phyloP scores from a whole-genome alignment of 2,329 filamentous ascomycete species.

The Alternaria infectoria region DNA sequence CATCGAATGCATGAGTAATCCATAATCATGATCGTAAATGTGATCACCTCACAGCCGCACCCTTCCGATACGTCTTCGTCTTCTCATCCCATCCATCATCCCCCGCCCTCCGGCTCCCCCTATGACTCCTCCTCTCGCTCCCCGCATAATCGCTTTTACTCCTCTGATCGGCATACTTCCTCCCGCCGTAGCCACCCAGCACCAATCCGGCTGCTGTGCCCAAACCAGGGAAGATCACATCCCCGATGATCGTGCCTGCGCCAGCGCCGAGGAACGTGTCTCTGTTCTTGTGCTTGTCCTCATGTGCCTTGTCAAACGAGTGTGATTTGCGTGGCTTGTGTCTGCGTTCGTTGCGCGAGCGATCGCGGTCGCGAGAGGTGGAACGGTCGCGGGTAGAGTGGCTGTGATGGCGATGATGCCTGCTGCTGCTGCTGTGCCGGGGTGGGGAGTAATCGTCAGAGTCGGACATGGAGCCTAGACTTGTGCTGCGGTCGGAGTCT shows the following conservation, averaged over 20 bases:
- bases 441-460: slow-evolving; percentile 21
- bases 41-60: slow-evolving; percentile 59
- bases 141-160: slow-evolving; percentile 23
- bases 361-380: slow-evolving; percentile 9
- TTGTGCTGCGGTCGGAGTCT: slow-evolving; percentile 26
- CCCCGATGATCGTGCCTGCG: slow-evolving; percentile 53
- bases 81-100: slow-evolving; percentile 45
- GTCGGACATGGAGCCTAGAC: slow-evolving; percentile 25
- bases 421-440: slow-evolving; percentile 19
- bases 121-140: slow-evolving; percentile 34
- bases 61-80: slow-evolving; percentile 58
- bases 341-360: slow-evolving; percentile 2
- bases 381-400: slow-evolving; percentile 8
- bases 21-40: background rate
- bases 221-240: slow-evolving; percentile 53
- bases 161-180: slow-evolving; percentile 49
- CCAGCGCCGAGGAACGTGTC: slow-evolving; percentile 55
- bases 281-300: slow-evolving; percentile 32
- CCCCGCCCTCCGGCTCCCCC: slow-evolving; percentile 45
- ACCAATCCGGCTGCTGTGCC: slow-evolving; percentile 50
- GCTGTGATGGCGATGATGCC: slow-evolving; percentile 20
- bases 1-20: background rate
- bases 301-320: slow-evolving; percentile 11
- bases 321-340: slow-evolving; percentile 1
- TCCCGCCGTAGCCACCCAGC: slow-evolving; percentile 51